These are phyloP conservation scores for Elongisporangium senticosum DNA, from an alignment of 352 stramenopile genomes.

Conservation along the genomic window DNA sequence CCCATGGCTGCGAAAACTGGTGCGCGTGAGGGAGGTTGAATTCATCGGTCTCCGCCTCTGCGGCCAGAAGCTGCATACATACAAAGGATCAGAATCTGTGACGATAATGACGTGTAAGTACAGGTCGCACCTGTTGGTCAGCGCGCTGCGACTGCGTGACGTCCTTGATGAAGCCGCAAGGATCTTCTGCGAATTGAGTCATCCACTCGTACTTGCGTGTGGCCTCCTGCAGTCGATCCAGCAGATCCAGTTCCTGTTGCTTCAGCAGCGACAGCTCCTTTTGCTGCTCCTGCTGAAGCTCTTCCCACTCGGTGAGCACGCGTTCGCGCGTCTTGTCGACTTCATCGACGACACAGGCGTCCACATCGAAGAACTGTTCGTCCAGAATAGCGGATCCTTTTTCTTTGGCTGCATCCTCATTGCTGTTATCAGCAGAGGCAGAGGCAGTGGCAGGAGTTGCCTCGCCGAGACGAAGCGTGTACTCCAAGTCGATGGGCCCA, in stretches of 20 bases:
- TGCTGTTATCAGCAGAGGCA: background rate
- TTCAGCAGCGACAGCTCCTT: constrained; percentile 57
- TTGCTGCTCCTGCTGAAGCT: constrained; percentile 60
- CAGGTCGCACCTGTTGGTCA: constrained; percentile 45
- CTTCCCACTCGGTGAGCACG: constrained; percentile 45
- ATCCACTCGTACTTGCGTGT: constrained; percentile 65
- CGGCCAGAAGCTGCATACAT: constrained; percentile 35
- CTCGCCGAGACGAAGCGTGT: constrained; percentile 34
- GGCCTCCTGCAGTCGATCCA: constrained; percentile 40
- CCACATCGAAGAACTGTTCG: constrained; percentile 54
- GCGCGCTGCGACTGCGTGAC: constrained; percentile 50
- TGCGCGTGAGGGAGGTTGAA: constrained; percentile 45
- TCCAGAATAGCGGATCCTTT: constrained; percentile 23
- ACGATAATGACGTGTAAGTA: background rate
- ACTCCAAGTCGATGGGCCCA: constrained; percentile 51
- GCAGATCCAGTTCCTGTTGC: constrained; percentile 46
- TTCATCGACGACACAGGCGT: constrained; percentile 47
- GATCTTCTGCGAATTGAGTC: constrained; percentile 56
- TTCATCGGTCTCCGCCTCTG: constrained; percentile 60
- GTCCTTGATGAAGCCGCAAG: constrained; percentile 56
- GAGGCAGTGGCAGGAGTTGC: background rate
- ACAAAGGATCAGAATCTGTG: background rate
- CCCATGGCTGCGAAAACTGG: constrained; percentile 70
- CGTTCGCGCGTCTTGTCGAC: constrained; percentile 29
- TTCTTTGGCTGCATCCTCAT: constrained; percentile 12